Conservation (phyloP, 805 yeast species). For the Kluyveromyces siamensis region DNA sequence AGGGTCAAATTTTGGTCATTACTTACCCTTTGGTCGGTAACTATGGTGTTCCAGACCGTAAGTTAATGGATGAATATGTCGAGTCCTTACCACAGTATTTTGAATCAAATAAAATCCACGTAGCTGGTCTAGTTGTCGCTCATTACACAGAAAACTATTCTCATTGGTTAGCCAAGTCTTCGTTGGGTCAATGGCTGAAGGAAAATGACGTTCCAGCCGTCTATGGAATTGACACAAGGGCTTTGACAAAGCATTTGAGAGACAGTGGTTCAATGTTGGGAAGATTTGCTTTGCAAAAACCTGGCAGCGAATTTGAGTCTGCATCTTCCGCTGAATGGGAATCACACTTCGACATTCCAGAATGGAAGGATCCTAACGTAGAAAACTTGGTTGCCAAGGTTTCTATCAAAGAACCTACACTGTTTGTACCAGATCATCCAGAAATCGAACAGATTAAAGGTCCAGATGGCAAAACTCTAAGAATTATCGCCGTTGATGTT, state of each 20-base stretch:
- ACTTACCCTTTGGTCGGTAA: slow-evolving; percentile 97
- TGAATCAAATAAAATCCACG: slow-evolving; percentile 86
- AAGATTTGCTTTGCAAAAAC: slow-evolving; percentile 61
- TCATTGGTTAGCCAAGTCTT: slow-evolving; percentile 86
- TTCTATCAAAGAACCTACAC: slow-evolving; percentile 64
- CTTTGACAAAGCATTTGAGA: slow-evolving; percentile 87
- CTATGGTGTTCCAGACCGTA: slow-evolving; percentile 96
- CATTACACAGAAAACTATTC: slow-evolving; percentile 95
- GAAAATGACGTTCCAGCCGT: slow-evolving; percentile 90
- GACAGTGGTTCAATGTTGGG: slow-evolving; percentile 90
- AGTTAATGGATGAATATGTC: slow-evolving; percentile 62
- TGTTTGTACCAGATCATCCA: slow-evolving; percentile 55
- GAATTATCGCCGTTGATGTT: slow-evolving; percentile 87
- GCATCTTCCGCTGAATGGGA: slow-evolving; percentile 43
- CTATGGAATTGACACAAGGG: slow-evolving; percentile 96
- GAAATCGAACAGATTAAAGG: slow-evolving; percentile 40
- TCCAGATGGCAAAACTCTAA: slow-evolving; percentile 65
- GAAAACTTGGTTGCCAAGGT: slow-evolving; percentile 89
- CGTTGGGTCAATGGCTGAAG: slow-evolving; percentile 89
- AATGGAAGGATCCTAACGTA: slow-evolving; percentile 89
- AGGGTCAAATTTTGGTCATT: slow-evolving; percentile 93
- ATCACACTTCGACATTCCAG: slow-evolving; percentile 59
- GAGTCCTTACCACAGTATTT: slow-evolving; percentile 81
- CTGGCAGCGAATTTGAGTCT: slow-evolving; percentile 25
- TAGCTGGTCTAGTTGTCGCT: slow-evolving; percentile 95